Conservation (phyloP, 441 rosid species). For the Flueggea neowawraea region DNA sequence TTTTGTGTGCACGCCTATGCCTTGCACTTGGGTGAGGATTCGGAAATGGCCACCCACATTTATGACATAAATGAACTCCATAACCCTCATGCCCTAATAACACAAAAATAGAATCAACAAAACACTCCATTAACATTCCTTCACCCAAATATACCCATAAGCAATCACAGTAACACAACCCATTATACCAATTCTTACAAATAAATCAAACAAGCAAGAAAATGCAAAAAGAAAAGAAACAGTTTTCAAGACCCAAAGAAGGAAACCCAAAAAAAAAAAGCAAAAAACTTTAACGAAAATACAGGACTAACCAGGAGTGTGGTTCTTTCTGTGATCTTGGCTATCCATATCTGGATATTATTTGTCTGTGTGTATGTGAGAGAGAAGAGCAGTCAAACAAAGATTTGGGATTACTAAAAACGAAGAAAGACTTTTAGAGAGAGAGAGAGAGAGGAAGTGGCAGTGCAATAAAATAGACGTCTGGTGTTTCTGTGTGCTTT, state of each 20-base stretch:
- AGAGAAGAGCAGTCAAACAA: no score
- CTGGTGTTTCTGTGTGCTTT: no score
- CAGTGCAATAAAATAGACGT: no score
- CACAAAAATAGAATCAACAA: neutral
- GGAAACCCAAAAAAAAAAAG: constrained; percentile 6
- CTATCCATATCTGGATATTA: constrained; percentile 17
- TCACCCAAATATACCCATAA: no score
- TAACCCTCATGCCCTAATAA: constrained; percentile 47
- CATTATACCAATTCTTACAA: no score
- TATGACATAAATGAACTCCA: constrained; percentile 50
- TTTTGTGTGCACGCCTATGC: constrained; percentile 77
- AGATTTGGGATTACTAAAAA: no score
- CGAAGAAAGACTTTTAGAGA: no score
- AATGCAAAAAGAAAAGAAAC: neutral
- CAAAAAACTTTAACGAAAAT: neutral
- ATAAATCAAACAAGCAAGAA: no score
- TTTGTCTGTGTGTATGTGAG: no score
- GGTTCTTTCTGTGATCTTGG: constrained; percentile 25
- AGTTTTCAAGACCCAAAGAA: neutral
- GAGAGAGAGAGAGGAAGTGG: neutral
- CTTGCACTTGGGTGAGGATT: constrained; percentile 86
- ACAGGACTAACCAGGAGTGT: constrained; percentile 23
- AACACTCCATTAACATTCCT: neutral
- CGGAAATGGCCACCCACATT: constrained; percentile 93
- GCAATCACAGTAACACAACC: no score